phyloP scores from a whole-genome alignment of 345 rosid genomes.

The Punica granatum region DNA sequence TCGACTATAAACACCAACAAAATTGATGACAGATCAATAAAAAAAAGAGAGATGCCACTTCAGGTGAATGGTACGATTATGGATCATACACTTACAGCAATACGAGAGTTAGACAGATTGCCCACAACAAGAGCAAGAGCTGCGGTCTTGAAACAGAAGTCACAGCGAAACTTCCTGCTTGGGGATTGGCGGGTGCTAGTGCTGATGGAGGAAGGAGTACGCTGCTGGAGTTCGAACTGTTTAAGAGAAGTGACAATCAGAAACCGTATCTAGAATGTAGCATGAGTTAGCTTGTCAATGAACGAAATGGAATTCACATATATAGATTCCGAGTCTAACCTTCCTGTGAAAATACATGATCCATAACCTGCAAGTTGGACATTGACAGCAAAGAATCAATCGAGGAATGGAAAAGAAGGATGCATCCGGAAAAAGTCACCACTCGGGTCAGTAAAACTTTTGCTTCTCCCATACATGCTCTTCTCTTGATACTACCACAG shows the following conservation, averaged over 20 bases:
- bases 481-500: neutral
- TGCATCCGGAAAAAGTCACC: neutral
- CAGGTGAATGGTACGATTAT: neutral
- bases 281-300: neutral
- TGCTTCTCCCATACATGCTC: neutral
- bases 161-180: constrained; percentile 30
- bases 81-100: neutral
- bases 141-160: constrained; percentile 17
- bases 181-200: constrained; percentile 55
- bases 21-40: neutral
- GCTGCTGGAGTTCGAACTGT: constrained; percentile 44
- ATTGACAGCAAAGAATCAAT: constrained; percentile 3
- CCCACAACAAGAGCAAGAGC: constrained; percentile 20
- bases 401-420: neutral
- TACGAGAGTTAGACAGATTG: constrained; percentile 23
- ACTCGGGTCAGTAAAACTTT: neutral
- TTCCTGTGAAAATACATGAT: constrained; percentile 65
- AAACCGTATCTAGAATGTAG: neutral
- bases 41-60: neutral
- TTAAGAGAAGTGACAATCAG: constrained; percentile 6
- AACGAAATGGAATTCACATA: neutral
- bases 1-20: neutral
- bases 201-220: constrained; percentile 43
- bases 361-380: constrained; percentile 52
- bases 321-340: constrained; percentile 35